Evolutionary conservation across 1,284 basidiomycete species (phyloP).

Genomic region (Flammula alnicola): DNA sequence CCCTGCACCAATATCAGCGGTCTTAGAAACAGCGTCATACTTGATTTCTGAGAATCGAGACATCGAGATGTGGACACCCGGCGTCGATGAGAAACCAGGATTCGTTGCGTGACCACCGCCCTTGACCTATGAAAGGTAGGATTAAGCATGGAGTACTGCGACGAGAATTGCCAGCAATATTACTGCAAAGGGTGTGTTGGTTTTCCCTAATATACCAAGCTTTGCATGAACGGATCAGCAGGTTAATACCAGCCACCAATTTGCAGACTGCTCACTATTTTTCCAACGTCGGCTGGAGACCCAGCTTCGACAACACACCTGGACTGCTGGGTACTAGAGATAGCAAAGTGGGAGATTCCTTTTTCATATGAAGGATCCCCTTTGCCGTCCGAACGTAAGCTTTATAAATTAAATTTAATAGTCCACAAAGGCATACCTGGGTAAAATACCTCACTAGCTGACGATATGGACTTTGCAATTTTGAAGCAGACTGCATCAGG

Average conservation of each 20-base stretch:
- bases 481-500: slow-evolving; percentile 4
- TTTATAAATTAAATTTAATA: background rate
- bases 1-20: slow-evolving; percentile 53
- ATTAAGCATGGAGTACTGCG: background rate
- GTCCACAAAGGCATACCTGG: background rate
- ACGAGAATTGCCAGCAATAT: background rate
- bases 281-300: slow-evolving; percentile 1
- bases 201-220: slow-evolving; percentile 5
- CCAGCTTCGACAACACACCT: slow-evolving; percentile 13
- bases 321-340: slow-evolving; percentile 8
- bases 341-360: slow-evolving; percentile 12
- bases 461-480: slow-evolving; percentile 2
- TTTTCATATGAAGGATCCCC: slow-evolving; percentile 7
- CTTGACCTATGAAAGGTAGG: slow-evolving; percentile 41
- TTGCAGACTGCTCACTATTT: background rate
- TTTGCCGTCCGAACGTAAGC: background rate
- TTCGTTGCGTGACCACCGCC: slow-evolving; percentile 56
- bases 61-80: slow-evolving; percentile 60
- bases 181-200: slow-evolving; percentile 6
- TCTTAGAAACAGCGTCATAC: slow-evolving; percentile 43
- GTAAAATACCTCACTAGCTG: slow-evolving; percentile 8
- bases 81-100: slow-evolving; percentile 55
- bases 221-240: background rate
- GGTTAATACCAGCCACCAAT: too few relatives aligned
- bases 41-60: slow-evolving; percentile 47